Evolutionary conservation across 805 yeast genomes (phyloP), one percentile per base, ranked within the genome.

Genomic region (Lachancea meyersii): DNA sequence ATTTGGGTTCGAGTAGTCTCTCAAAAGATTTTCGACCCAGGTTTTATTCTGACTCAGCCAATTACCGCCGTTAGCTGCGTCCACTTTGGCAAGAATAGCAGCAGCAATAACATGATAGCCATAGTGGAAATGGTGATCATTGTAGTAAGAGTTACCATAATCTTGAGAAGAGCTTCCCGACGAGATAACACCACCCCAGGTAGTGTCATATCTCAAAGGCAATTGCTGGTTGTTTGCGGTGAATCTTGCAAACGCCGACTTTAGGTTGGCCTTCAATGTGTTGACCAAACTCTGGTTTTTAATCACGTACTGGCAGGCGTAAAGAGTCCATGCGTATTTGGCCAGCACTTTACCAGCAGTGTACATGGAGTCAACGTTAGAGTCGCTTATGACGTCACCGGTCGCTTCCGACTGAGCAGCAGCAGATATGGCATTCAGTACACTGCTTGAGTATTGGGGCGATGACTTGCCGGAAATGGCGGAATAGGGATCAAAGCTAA

Each of bases 261-360:
- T 83, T 49, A 89, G 60, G 43, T 73, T 72, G 1, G 73, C 72
- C 34, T 87, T 65, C 31, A 84, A 65, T 7, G 60, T 60, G 11
- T 60, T 51, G 1, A 93, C 73, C 43, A 82, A 63, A 1, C 55
- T 60, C 0, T 63, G 57, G 56, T 89, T 83, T 16, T 75, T 59
- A 35, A 91, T 61, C 16, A 91, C 71, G 48, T 71, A 79, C 42
- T 82, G 79, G 30, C 82, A 78, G 9, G 80, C 86, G 48, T 83
- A 83, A 11, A 87, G 70, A 40, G 93, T 74, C 71, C 84, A 83
- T 0, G 97, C 96, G 64, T 85, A 93, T 65, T 89, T 93, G 51
- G 88, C 96, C 38, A 89, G 67, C 21, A 79, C 72, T 60, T 93
- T 91, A 10, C 97, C 98, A 2, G 95, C 75, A 17, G 86, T 79